phyloP scores from a whole-genome alignment of 352 stramenopile genomes.

The Pythium apleroticum region DNA sequence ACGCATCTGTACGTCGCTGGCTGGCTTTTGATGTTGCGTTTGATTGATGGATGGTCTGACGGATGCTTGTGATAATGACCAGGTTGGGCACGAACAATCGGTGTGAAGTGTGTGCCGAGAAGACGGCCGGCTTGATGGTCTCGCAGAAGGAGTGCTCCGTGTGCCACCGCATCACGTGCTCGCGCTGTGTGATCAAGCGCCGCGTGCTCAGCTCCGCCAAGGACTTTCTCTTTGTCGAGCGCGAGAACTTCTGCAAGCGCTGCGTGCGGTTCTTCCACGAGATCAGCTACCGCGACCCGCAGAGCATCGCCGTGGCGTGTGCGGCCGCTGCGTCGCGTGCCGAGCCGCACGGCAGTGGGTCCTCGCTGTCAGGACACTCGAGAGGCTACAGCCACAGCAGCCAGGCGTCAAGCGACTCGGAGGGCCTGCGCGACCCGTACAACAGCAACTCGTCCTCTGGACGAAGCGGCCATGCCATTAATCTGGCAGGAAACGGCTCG shows the following conservation, averaged over 20 bases:
- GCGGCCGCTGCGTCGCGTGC: slow-evolving; percentile 25
- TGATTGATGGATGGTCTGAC: too few species aligned
- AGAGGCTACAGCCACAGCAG: slow-evolving; percentile 21
- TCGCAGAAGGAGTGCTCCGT: slow-evolving; percentile 63
- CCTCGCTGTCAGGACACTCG: slow-evolving; percentile 1
- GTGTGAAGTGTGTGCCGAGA: slow-evolving; percentile 65
- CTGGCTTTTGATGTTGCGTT: too few species aligned
- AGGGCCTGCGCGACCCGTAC: slow-evolving; percentile 6
- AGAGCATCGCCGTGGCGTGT: slow-evolving; percentile 24
- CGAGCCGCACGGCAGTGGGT: slow-evolving; percentile 33
- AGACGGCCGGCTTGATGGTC: slow-evolving; percentile 53
- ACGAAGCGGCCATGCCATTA: neutral
- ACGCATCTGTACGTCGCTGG: slow-evolving; percentile 22
- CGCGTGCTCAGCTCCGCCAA: slow-evolving; percentile 56
- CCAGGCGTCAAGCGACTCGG: slow-evolving; percentile 18
- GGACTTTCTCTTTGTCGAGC: slow-evolving; percentile 53
- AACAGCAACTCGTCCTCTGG: slow-evolving; percentile 3
- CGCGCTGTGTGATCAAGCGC: slow-evolving; percentile 59
- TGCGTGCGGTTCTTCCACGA: slow-evolving; percentile 63
- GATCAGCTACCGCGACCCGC: slow-evolving; percentile 55
- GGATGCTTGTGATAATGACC: slow-evolving; percentile 8
- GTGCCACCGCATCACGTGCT: slow-evolving; percentile 62
- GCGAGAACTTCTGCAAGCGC: slow-evolving; percentile 69
- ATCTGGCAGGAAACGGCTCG: neutral
- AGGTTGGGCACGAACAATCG: slow-evolving; percentile 35